Percentiles rank a stretch among this genome's conserved stretches.
Evolutionary conservation across 306 rosid genomes (phyloP).

Genomic region (Lablab purpureus): DNA sequence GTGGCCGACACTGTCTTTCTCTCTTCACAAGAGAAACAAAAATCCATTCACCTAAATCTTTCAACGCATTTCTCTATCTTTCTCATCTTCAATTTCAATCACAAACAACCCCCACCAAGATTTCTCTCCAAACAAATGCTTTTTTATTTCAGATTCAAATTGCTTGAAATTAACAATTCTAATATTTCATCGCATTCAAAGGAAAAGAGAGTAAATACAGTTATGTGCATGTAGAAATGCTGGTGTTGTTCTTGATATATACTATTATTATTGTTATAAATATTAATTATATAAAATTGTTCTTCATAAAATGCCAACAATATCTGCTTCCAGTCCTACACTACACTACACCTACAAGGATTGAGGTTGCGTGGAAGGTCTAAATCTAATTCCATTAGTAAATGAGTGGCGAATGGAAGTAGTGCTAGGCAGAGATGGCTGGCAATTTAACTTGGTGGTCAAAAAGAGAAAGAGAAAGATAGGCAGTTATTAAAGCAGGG

Average conservation of each 20-base stretch:
- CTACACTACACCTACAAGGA: too few relatives aligned
- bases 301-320: slow-evolving; percentile 73
- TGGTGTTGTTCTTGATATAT: neutral
- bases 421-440: slow-evolving; percentile 58
- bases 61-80: neutral
- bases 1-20: slow-evolving; percentile 75
- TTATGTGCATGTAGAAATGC: slow-evolving; percentile 29
- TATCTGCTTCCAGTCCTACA: slow-evolving; percentile 51
- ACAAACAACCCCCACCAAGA: neutral
- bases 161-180: too few relatives aligned
- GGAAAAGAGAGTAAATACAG: slow-evolving; percentile 11
- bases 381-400: slow-evolving; percentile 10
- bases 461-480: slow-evolving; percentile 39
- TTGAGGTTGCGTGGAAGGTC: slow-evolving; percentile 27
- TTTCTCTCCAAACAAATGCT: neutral
- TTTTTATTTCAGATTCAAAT: neutral
- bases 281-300: slow-evolving; percentile 2
- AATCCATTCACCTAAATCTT: slow-evolving; percentile 44
- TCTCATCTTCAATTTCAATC: neutral
- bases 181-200: neutral
- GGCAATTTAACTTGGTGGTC: slow-evolving; percentile 59
- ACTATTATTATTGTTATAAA: neutral
- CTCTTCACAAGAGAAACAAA: slow-evolving; percentile 53
- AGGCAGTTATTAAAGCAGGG: slow-evolving; percentile 49
- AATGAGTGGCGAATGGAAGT: slow-evolving; percentile 27